Base-by-base conservation (phyloP, 768 basidiomycete genomes). In the Fomitopsis pulvina region DNA sequence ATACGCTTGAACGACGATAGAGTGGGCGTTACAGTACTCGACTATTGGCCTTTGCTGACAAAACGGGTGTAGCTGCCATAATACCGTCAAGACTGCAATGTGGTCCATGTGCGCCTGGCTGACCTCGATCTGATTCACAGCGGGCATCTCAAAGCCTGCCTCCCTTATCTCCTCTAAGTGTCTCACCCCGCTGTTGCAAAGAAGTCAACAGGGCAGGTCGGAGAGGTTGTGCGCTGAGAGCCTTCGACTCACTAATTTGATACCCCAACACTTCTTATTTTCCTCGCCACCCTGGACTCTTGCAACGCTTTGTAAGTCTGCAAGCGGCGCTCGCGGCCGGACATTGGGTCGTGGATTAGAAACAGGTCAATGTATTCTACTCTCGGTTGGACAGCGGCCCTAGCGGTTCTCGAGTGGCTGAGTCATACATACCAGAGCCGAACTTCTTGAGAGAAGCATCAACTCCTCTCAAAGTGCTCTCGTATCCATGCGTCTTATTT, bases 121-220 rank as follows among this genome's bases (percentile, higher is more conserved):
- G 62, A 80, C 88, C 75, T 92, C 89, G 51, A 92, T 81, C 61
- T 92, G 90, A 60, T 92, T 91, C 45, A 92, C 83, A 6, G 81
- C 66, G 14, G 90, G 90, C 61, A 73, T 66, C 45, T 78, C 76
- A 44, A 78, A 70, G 6, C 84, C 85, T 1, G 79, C 81, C 4
- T 66, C 65, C 51, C 66, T 71, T 41, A 92, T 83, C 63, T 92
- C 87, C 57, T 90, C 80, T 2, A 92, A 69, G 57, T 92, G 90
- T 38, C 79, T 78, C 34, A 87, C 59, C 12, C 77, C 77, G 59
- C 88, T 91, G 41, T 26, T 30, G 39, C n/a, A 24, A 51, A 4
- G 21, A 38, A 28, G 9, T 8, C 3, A 27, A 12, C 43, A 45
- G 18, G 12, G 26, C n/a, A 9, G 26, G 26, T 30, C 34, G 24